phyloP scores from a whole-genome alignment of 1,284 basidiomycete species.

The Inonotus hispidus region DNA sequence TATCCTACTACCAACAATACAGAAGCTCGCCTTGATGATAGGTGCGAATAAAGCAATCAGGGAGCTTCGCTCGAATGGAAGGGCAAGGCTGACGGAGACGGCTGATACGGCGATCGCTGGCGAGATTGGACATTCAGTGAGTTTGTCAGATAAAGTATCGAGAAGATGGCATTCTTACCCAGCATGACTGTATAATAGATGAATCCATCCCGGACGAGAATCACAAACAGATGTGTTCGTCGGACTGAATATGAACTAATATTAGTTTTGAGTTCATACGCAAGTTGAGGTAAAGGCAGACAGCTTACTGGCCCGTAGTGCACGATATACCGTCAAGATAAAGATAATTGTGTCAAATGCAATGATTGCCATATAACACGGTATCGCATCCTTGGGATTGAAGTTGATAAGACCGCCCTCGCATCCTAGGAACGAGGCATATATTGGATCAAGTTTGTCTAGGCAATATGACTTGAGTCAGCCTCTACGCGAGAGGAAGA shows the following conservation, averaged over 20 bases:
- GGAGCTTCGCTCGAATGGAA: not conserved
- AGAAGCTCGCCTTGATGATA: conserved; percentile 9
- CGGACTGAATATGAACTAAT: not conserved
- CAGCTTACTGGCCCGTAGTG: conserved; percentile 8
- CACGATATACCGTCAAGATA: conserved; percentile 6
- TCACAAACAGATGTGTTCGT: conserved; percentile 6
- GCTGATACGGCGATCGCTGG: not conserved
- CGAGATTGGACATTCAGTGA: not conserved
- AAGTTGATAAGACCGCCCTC: conserved; percentile 9
- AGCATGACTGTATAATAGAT: conserved; percentile 13
- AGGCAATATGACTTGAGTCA: not conserved
- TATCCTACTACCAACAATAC: conserved; percentile 8
- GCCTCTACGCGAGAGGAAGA: not conserved
- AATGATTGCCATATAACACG: conserved; percentile 12
- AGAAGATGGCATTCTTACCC: not conserved
- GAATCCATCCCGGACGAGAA: conserved; percentile 14
- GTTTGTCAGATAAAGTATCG: not conserved
- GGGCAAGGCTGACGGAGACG: not conserved
- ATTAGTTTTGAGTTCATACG: not conserved
- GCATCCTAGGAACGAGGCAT: conserved; percentile 9
- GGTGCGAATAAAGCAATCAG: conserved; percentile 4
- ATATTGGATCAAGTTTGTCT: not conserved
- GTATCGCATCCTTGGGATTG: conserved; percentile 11
- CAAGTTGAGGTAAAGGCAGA: not conserved
- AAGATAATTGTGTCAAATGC: conserved; percentile 17